These are phyloP conservation scores for Paraphoma chrysanthemicola DNA, from an alignment of 2,329 filamentous ascomycete species.

Conservation along the genomic window DNA sequence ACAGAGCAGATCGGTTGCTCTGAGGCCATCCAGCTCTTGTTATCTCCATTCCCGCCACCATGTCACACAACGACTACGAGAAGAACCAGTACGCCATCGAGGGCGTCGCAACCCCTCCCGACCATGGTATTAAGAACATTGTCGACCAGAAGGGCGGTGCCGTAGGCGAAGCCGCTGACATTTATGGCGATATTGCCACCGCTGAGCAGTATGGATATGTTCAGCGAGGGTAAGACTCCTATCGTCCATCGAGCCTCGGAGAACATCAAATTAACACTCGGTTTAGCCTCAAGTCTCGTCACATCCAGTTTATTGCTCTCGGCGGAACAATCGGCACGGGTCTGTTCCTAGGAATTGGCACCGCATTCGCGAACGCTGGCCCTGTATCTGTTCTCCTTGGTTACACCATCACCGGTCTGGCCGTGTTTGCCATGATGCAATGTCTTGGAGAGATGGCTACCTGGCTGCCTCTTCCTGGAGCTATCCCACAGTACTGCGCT, in stretches of 20 bases:
- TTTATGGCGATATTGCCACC: slow-evolving; percentile 60
- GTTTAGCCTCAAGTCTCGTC: slow-evolving; percentile 57
- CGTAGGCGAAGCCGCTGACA: slow-evolving; percentile 57
- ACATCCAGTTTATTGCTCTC: slow-evolving; percentile 67
- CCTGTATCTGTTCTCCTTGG: slow-evolving; percentile 47
- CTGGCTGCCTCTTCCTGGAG: slow-evolving; percentile 49
- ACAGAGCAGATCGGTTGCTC: neutral
- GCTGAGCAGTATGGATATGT: slow-evolving; percentile 62
- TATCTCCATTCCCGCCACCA: slow-evolving; percentile 10
- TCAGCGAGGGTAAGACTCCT: slow-evolving; percentile 51
- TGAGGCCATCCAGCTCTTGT: neutral
- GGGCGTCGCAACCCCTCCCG: slow-evolving; percentile 10
- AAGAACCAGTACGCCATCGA: slow-evolving; percentile 35
- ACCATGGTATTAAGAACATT: slow-evolving; percentile 34
- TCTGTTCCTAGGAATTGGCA: slow-evolving; percentile 45
- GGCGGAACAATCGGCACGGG: slow-evolving; percentile 61
- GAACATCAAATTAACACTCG: slow-evolving; percentile 5
- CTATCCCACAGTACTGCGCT: slow-evolving; percentile 45
- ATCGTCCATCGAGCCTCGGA: neutral
- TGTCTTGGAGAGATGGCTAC: slow-evolving; percentile 52
- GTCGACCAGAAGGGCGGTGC: slow-evolving; percentile 29
- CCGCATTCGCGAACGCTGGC: slow-evolving; percentile 40
- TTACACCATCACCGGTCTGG: slow-evolving; percentile 43
- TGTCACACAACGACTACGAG: slow-evolving; percentile 32
- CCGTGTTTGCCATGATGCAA: slow-evolving; percentile 50